phyloP scores from a whole-genome alignment of 495 filamentous ascomycete genomes.

The Sabuloglossum arenarium region DNA sequence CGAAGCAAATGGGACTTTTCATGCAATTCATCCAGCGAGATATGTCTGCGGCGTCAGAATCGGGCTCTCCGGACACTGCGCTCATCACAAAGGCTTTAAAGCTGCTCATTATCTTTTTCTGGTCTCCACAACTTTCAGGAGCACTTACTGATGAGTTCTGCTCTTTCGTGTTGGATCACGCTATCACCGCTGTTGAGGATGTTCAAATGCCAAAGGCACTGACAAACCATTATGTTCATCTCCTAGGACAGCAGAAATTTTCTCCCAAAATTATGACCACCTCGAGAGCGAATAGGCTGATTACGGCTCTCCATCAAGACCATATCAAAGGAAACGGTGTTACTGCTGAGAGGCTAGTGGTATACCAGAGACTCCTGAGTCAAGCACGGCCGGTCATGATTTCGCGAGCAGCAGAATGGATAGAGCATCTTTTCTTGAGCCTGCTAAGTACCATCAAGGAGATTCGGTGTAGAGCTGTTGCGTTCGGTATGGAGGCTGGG shows the following conservation, averaged over 20 bases:
- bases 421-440: constrained; percentile 58
- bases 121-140: constrained; percentile 39
- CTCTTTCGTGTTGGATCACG: constrained; percentile 57
- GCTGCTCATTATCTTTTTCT: constrained; percentile 48
- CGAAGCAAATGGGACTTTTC: constrained; percentile 51
- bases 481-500: constrained; percentile 45
- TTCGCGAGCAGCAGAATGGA: constrained; percentile 40
- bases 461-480: constrained; percentile 49
- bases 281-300: constrained; percentile 40
- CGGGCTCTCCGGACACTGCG: constrained; percentile 32
- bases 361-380: constrained; percentile 53
- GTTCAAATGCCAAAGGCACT: constrained; percentile 50
- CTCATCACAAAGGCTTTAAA: constrained; percentile 58
- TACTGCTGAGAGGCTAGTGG: constrained; percentile 43
- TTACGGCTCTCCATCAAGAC: constrained; percentile 41
- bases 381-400: constrained; percentile 49
- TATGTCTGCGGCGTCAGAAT: constrained; percentile 30
- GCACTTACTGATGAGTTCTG: constrained; percentile 56
- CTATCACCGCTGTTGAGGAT: constrained; percentile 45
- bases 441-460: constrained; percentile 63
- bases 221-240: constrained; percentile 51
- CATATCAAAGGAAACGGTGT: constrained; percentile 59
- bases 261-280: constrained; percentile 46
- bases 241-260: constrained; percentile 63
- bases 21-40: constrained; percentile 66